These are phyloP conservation scores for Moricandia arvensis DNA, from an alignment of 345 rosid genomes.

Conservation along the genomic window DNA sequence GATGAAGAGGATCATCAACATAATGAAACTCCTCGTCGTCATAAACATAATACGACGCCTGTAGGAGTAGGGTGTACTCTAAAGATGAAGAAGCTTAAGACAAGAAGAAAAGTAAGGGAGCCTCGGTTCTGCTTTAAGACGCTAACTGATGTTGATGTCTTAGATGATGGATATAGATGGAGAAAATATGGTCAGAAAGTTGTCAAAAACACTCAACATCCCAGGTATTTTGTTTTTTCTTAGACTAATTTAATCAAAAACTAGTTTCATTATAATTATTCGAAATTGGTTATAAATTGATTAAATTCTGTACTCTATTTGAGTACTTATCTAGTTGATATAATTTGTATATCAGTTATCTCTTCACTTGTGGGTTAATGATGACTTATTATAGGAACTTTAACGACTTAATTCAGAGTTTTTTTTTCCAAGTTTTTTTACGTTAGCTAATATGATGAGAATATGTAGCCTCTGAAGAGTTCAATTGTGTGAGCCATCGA, in stretches of 20 bases:
- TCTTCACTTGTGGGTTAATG: constrained; percentile 6
- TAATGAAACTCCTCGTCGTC: neutral
- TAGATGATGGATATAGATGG: constrained; percentile 98
- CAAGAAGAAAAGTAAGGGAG: constrained; percentile 90
- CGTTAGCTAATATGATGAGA: constrained; percentile 18
- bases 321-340: neutral
- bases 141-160: constrained; percentile 88
- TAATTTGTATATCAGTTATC: neutral
- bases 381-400: constrained; percentile 25
- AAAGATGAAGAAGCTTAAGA: constrained; percentile 80
- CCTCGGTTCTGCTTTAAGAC: constrained; percentile 99
- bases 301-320: neutral
- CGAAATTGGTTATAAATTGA: neutral
- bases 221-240: constrained; percentile 54
- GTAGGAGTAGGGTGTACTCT: constrained; percentile 55
- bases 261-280: neutral
- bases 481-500: constrained; percentile 9
- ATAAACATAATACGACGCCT: constrained; percentile 13
- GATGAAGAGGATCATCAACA: constrained; percentile 17
- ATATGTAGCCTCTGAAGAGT: neutral
- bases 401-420: neutral
- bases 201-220: constrained; percentile 96
- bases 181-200: constrained; percentile 99
- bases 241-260: neutral
- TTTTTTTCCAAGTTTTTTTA: neutral